A percentile compares a stretch with the other conserved stretches of the same genome.
Evolutionary conservation across 192 early-diverging fungal genomes (phyloP).

Genomic region (Coemansia sp.): DNA sequence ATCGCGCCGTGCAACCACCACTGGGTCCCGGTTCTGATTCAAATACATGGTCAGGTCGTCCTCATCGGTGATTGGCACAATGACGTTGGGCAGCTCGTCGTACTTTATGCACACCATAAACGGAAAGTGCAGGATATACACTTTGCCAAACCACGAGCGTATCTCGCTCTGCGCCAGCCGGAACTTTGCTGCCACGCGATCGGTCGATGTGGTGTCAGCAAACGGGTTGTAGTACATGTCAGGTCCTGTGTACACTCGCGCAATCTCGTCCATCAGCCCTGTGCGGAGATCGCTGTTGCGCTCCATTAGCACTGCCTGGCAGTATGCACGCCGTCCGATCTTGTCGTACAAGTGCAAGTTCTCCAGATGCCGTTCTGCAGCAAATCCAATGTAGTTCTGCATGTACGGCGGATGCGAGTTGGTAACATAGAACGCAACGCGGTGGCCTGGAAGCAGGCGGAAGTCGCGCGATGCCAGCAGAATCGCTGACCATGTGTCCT

Average conservation of each 20-base stretch:
- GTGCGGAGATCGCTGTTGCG: constrained; percentile 32
- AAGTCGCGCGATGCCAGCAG: constrained; percentile 60
- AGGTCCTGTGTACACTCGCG: constrained; percentile 57
- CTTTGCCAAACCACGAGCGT: constrained; percentile 63
- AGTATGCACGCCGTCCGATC: constrained; percentile 58
- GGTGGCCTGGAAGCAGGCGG: constrained; percentile 56
- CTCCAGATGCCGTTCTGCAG: constrained; percentile 68
- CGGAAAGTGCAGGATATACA: constrained; percentile 64
- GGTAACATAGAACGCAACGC: constrained; percentile 56
- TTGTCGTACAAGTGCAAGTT: constrained; percentile 61
- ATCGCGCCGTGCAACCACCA: constrained; percentile 52
- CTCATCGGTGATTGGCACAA: constrained; percentile 56
- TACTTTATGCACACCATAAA: constrained; percentile 67
- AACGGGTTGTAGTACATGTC: constrained; percentile 69
- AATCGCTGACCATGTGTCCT: constrained; percentile 68
- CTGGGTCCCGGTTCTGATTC: constrained; percentile 55
- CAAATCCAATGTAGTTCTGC: constrained; percentile 63
- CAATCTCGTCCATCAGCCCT: constrained; percentile 52
- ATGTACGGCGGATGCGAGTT: constrained; percentile 64
- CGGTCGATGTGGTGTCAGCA: constrained; percentile 7
- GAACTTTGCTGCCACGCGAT: neutral
- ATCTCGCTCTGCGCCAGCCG: constrained; percentile 38
- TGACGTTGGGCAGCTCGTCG: constrained; percentile 59
- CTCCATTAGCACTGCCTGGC: constrained; percentile 40
- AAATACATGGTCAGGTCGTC: constrained; percentile 57